Evolutionary conservation across 768 basidiomycete species (phyloP).

Genomic region (Lactarius quietus): DNA sequence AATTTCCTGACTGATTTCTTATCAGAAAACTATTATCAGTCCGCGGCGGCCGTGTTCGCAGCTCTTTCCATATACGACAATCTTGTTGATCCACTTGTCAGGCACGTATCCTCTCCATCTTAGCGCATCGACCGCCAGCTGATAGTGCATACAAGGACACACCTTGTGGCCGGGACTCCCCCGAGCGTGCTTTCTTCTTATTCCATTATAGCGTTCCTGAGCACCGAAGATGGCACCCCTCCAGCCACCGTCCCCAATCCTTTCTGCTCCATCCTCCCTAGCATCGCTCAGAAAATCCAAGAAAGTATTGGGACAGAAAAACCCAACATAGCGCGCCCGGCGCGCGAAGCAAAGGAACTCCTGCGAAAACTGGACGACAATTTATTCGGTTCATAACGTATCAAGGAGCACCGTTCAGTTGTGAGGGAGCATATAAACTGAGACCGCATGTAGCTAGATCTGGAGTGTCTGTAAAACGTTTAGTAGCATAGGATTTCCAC

Average conservation of each 20-base stretch:
- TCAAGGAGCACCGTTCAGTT: not conserved
- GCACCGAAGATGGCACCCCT: conserved; percentile 38
- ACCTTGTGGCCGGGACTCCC: conserved; percentile 66
- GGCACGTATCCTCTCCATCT: conserved; percentile 43
- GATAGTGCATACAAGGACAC: conserved; percentile 39
- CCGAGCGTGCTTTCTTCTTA: conserved; percentile 60
- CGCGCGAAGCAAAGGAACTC: conserved; percentile 77
- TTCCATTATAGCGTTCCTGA: conserved; percentile 55
- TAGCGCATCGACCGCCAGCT: not conserved
- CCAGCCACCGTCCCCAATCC: conserved; percentile 42
- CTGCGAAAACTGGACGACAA: conserved; percentile 34
- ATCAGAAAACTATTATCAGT: conserved; percentile 65
- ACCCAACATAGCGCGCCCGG: conserved; percentile 70
- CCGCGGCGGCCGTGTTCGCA: conserved; percentile 58
- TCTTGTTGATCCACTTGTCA: conserved; percentile 59
- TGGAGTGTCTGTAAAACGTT: conserved; percentile 50
- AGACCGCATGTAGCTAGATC: not conserved
- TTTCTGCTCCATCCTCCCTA: conserved; percentile 60
- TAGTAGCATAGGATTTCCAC: conserved; percentile 68
- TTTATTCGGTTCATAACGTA: conserved; percentile 19
- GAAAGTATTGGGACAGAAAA: conserved; percentile 67
- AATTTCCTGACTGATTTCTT: not conserved
- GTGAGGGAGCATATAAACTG: not conserved
- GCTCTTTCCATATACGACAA: conserved; percentile 62
- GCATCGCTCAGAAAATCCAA: conserved; percentile 68